These are phyloP conservation scores for Barnettozyma pratensis DNA, from an alignment of 805 yeast species.

Conservation along the genomic window DNA sequence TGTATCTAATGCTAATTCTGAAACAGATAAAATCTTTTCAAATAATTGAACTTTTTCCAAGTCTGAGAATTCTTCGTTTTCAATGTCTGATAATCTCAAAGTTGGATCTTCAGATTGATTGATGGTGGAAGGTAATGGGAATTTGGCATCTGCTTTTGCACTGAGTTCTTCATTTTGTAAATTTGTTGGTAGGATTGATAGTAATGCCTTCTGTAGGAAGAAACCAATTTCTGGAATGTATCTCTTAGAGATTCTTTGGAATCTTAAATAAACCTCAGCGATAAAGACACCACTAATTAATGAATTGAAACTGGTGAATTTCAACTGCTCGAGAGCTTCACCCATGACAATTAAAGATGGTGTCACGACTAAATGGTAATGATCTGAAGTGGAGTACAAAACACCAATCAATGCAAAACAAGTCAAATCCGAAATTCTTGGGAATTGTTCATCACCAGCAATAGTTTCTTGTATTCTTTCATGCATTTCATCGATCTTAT, in stretches of 20 bases:
- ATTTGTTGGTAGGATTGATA: conserved; percentile 38
- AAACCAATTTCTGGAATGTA: conserved; percentile 71
- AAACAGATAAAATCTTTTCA: conserved; percentile 25
- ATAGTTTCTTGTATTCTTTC: conserved; percentile 35
- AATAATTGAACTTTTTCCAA: conserved; percentile 20
- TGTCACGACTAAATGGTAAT: conserved; percentile 85
- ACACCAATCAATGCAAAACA: conserved; percentile 69
- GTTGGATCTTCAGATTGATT: conserved; percentile 4
- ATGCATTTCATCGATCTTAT: conserved; percentile 50
- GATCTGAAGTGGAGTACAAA: conserved; percentile 90
- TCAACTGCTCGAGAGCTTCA: conserved; percentile 57
- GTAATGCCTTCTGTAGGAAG: conserved; percentile 50
- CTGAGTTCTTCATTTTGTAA: conserved; percentile 8
- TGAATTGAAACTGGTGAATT: conserved; percentile 33
- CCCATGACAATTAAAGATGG: conserved; percentile 73
- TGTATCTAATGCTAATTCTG: conserved; percentile 30
- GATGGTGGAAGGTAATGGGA: conserved; percentile 18
- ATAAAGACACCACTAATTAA: conserved; percentile 60
- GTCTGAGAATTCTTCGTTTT: conserved; percentile 25
- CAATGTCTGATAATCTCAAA: conserved; percentile 19
- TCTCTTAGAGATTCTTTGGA: conserved; percentile 78
- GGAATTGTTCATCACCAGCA: conserved; percentile 29
- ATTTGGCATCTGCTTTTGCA: conserved; percentile 17
- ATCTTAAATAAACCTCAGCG: conserved; percentile 59
- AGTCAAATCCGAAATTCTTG: conserved; percentile 51